A percentile compares a stretch with the other conserved stretches of the same genome.
These are phyloP conservation scores for Mycena citricolor DNA, from an alignment of 1,284 basidiomycete species.

Conservation along the genomic window DNA sequence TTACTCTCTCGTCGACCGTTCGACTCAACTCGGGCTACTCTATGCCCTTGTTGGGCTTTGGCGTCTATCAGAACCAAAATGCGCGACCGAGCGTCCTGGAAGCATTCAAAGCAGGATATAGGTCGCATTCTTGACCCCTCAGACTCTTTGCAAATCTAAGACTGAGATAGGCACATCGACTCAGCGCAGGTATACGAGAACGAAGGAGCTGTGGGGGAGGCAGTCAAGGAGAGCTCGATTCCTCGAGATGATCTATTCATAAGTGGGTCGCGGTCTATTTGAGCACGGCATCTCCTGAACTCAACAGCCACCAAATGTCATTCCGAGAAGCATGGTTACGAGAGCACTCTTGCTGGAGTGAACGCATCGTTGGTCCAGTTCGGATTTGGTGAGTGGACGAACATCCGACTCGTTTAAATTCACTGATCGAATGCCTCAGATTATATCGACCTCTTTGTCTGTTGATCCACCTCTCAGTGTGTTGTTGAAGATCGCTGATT, in stretches of 20 bases:
- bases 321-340: slow-evolving; percentile 56
- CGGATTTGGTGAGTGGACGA: slow-evolving; percentile 43
- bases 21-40: slow-evolving; percentile 39
- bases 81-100: slow-evolving; percentile 58
- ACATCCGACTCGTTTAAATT: too few species aligned
- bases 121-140: slow-evolving; percentile 37
- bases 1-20: too few species aligned
- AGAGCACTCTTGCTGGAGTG: slow-evolving; percentile 54
- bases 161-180: slow-evolving; percentile 56
- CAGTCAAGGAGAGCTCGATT: slow-evolving; percentile 53
- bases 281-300: slow-evolving; percentile 1
- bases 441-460: slow-evolving; percentile 70
- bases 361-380: slow-evolving; percentile 57
- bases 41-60: slow-evolving; percentile 81
- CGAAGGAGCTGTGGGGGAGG: slow-evolving; percentile 63
- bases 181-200: slow-evolving; percentile 76
- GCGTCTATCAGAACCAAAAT: slow-evolving; percentile 75
- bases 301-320: slow-evolving; percentile 61
- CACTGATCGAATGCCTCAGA: slow-evolving; percentile 36
- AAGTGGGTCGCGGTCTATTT: slow-evolving; percentile 44
- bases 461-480: neutral
- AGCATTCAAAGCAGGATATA: slow-evolving; percentile 76
- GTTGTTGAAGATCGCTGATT: neutral
- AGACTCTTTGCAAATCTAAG: neutral
- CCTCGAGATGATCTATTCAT: slow-evolving; percentile 63